These are phyloP conservation scores for Fusarium nodosum DNA, from an alignment of 2,329 filamentous ascomycete genomes.

Conservation along the genomic window DNA sequence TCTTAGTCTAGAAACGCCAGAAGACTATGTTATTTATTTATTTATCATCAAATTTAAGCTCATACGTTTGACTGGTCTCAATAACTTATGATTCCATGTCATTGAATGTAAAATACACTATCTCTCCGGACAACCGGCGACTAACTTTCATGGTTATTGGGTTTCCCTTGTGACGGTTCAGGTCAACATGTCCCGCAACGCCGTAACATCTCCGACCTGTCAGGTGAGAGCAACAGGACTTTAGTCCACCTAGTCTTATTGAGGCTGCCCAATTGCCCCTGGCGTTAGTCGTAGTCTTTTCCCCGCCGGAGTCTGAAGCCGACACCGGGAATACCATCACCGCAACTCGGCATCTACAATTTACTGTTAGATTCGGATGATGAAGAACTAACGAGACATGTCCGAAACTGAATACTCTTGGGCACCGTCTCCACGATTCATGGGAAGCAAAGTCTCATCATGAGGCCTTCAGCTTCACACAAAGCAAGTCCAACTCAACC, in stretches of 20 bases:
- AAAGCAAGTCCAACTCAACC: neutral
- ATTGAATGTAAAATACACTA: neutral
- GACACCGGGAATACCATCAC: constrained; percentile 26
- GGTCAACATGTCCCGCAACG: constrained; percentile 21
- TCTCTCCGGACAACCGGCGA: constrained; percentile 9
- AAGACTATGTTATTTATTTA: neutral
- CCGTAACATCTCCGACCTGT: constrained; percentile 40
- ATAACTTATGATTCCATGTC: neutral
- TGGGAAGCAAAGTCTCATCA: neutral
- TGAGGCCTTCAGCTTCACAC: neutral
- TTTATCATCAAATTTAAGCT: neutral
- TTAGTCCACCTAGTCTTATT: neutral
- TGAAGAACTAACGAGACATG: neutral
- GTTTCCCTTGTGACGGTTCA: constrained; percentile 7
- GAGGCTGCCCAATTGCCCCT: constrained; percentile 15
- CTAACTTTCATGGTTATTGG: constrained; percentile 39
- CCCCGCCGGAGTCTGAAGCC: constrained; percentile 19
- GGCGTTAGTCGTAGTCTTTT: constrained; percentile 14
- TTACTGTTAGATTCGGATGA: neutral
- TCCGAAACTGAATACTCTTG: constrained; percentile 1
- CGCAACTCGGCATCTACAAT: constrained; percentile 8
- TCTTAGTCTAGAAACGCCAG: neutral
- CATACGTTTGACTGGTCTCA: neutral
- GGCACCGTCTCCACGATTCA: neutral
- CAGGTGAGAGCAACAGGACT: neutral